Percentiles rank a stretch among this genome's conserved stretches.
These are phyloP conservation scores for Fusarium gaditjirri DNA, from an alignment of 2,329 filamentous ascomycete genomes.

Conservation along the genomic window DNA sequence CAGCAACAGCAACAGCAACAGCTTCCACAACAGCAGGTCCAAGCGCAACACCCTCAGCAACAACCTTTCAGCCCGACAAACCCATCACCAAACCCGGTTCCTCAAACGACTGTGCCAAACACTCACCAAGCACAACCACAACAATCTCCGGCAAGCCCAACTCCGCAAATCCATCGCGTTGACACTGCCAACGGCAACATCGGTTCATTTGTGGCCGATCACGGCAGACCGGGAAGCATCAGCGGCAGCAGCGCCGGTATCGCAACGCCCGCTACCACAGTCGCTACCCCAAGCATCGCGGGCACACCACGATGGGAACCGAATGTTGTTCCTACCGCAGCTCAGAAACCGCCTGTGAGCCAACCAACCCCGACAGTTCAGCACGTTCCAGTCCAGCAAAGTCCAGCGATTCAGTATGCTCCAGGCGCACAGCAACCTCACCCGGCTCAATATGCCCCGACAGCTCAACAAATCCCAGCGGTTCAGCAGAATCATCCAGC, in stretches of 20 bases:
- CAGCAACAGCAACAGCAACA: slow-evolving; percentile 10
- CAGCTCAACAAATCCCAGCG: neutral
- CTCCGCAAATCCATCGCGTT: slow-evolving; percentile 1
- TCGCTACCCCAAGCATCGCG: slow-evolving; percentile 5
- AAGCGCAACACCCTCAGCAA: slow-evolving; percentile 2
- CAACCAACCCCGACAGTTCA: neutral
- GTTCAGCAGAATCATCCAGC: neutral
- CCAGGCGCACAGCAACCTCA: neutral
- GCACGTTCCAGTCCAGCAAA: neutral
- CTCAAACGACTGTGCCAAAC: slow-evolving; percentile 1
- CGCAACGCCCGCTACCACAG: slow-evolving; percentile 16
- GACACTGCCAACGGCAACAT: slow-evolving; percentile 10
- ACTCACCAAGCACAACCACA: slow-evolving; percentile 4
- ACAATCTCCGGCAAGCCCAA: neutral
- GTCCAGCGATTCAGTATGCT: neutral
- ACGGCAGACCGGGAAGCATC: slow-evolving; percentile 21
- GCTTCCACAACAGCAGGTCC: neutral
- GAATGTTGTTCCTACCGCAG: neutral
- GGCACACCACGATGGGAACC: slow-evolving; percentile 21
- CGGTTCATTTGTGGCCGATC: neutral
- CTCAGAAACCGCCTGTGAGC: neutral
- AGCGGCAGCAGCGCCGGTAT: slow-evolving; percentile 20
- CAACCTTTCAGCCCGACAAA: neutral
- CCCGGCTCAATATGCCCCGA: neutral
- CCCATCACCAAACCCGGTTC: slow-evolving; percentile 4